Percentiles rank a stretch among this genome's conserved stretches.
These are phyloP conservation scores for Lentinus tigrinus DNA, from an alignment of 768 basidiomycete genomes.

Conservation along the genomic window DNA sequence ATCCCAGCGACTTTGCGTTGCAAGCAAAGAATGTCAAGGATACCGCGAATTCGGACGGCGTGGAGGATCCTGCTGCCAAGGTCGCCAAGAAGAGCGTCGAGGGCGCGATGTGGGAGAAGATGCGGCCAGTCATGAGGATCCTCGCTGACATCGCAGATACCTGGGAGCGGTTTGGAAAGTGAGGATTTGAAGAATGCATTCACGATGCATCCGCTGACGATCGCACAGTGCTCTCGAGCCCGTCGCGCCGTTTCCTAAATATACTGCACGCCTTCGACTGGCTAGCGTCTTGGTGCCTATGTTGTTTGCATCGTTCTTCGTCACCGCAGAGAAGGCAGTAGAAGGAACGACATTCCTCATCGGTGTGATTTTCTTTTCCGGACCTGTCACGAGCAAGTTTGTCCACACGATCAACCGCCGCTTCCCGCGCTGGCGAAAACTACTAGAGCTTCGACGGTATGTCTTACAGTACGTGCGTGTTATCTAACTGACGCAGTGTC, in stretches of 20 bases:
- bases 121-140: slow-evolving; percentile 34
- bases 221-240: slow-evolving; percentile 36
- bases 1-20: slow-evolving; percentile 29
- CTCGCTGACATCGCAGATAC: slow-evolving; percentile 36
- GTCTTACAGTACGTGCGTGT: slow-evolving; percentile 4
- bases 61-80: slow-evolving; percentile 29
- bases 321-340: slow-evolving; percentile 31
- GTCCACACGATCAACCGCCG: slow-evolving; percentile 30
- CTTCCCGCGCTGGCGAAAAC: slow-evolving; percentile 37
- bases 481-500: background rate
- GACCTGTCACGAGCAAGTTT: slow-evolving; percentile 34
- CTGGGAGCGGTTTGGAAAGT: slow-evolving; percentile 41
- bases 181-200: background rate
- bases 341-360: slow-evolving; percentile 29
- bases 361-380: slow-evolving; percentile 41
- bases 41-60: slow-evolving; percentile 19
- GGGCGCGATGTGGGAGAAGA: slow-evolving; percentile 33
- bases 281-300: slow-evolving; percentile 32
- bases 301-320: slow-evolving; percentile 28
- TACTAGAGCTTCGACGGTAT: slow-evolving; percentile 37
- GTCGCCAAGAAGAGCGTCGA: slow-evolving; percentile 30
- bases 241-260: slow-evolving; percentile 34
- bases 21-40: slow-evolving; percentile 30
- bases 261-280: slow-evolving; percentile 25
- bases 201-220: background rate